Evolutionary conservation across 495 filamentous ascomycete genomes (phyloP).

Genomic region (Neurospora africana): DNA sequence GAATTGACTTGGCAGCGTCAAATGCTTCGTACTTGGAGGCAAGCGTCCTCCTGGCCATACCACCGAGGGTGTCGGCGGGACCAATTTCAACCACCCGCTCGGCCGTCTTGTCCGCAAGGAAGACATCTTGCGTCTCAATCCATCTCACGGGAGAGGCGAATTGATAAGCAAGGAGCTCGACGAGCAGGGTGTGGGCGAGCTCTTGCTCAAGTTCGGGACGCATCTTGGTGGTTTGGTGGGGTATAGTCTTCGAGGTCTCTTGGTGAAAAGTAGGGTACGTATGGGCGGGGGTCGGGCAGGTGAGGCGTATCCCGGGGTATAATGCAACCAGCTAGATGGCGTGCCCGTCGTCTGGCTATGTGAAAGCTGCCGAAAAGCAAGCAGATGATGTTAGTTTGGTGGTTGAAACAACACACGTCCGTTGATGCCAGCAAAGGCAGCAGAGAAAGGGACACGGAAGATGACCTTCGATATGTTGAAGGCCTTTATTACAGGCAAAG

Average conservation of each 20-base stretch:
- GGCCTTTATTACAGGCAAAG: not conserved
- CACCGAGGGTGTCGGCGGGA: slow-evolving; percentile 94
- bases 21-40: slow-evolving; percentile 98
- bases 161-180: slow-evolving; percentile 97
- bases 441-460: not conserved
- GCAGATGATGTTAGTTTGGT: not conserved
- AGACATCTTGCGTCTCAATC: slow-evolving; percentile 99
- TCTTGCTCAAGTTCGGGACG: slow-evolving; percentile 98
- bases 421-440: not conserved
- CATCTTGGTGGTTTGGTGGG: slow-evolving; percentile 47
- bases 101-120: slow-evolving; percentile 87
- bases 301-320: not conserved
- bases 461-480: not conserved
- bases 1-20: slow-evolving; percentile 89
- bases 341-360: not conserved
- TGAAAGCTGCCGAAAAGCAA: not conserved
- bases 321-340: not conserved
- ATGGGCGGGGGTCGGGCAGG: not conserved
- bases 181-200: slow-evolving; percentile 90
- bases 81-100: slow-evolving; percentile 97
- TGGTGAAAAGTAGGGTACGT: not conserved
- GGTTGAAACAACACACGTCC: not conserved
- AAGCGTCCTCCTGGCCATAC: slow-evolving; percentile 93
- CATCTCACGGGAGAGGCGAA: slow-evolving; percentile 98
- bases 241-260: not conserved